Base-by-base conservation (phyloP, 768 basidiomycete species). In the Leucosporidium creatinivorum region DNA sequence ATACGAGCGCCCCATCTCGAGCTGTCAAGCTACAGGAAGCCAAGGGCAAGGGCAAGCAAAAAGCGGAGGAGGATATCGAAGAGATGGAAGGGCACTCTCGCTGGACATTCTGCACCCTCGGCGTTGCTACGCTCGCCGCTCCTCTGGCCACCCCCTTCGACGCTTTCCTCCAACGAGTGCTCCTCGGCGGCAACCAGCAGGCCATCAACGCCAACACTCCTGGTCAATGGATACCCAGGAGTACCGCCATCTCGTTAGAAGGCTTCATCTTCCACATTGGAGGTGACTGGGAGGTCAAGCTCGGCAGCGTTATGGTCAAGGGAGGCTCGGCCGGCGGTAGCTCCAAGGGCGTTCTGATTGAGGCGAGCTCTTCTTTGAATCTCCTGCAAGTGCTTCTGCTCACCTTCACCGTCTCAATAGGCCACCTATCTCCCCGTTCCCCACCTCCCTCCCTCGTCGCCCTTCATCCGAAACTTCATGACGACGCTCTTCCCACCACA, bases 401-500 rank as follows among this genome's bases (percentile, higher is more conserved):
- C 12, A 12, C 23, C 47, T 33, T 5, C 33, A 33, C 26, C 47
- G 4, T 25, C 25, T 18, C 19, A 28, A 2, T 62, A 69, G 70
- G 65, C 59, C 10, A 69, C 67, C 10, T 72, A 72, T 28, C 68
- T 69, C 9, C 36, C 65, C 52, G 44, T 72, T 9, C 64, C 62
- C 8, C 65, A 67, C 56, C 60, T 69, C 28, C 67, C 70, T 18
- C 30, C 55, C n/a, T 23, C 10, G 36, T 64, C 71, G 21, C 48
- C 56, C 21, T 58, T 68, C 59, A 48, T 72, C 1, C 74, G 89
- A 87, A 92, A 88, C 17, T 96, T 91, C 82, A 93, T 94, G 79
- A 83, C 85, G 58, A 86, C 89, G 39, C 83, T 96, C 26, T 96
- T 94, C 78, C 89, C 88, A 0, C 83, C 85, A 2, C 50, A 60